phyloP scores from a whole-genome alignment of 495 filamentous ascomycete species.

The Xanthoparmelia taractica region DNA sequence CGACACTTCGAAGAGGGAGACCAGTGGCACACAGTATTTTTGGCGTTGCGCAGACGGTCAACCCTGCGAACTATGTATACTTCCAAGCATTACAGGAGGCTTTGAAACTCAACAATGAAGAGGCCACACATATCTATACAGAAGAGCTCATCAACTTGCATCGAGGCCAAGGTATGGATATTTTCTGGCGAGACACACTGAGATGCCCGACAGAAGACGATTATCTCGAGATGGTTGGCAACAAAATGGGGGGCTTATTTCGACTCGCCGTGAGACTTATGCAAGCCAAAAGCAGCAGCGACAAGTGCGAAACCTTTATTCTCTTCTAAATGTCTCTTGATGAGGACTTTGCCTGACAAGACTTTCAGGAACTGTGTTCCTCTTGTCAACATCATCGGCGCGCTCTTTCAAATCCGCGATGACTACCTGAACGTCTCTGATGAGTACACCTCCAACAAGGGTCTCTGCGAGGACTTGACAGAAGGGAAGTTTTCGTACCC shows the following conservation, averaged over 20 bases:
- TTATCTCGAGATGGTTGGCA: slow-evolving; percentile 16
- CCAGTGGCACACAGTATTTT: slow-evolving; percentile 91
- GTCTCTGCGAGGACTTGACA: slow-evolving; percentile 49
- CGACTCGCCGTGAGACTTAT: slow-evolving; percentile 17
- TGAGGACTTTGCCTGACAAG: too few species aligned
- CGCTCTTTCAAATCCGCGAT: slow-evolving; percentile 20
- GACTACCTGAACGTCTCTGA: slow-evolving; percentile 18
- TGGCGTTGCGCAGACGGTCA: slow-evolving; percentile 89
- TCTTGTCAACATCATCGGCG: too few species aligned
- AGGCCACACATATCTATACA: slow-evolving; percentile 32
- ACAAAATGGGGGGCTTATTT: slow-evolving; percentile 19
- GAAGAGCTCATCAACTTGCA: slow-evolving; percentile 16
- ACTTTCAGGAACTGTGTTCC: too few species aligned
- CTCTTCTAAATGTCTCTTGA: too few species aligned
- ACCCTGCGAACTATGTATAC: slow-evolving; percentile 92
- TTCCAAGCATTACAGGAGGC: slow-evolving; percentile 68
- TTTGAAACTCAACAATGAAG: slow-evolving; percentile 29
- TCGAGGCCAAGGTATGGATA: slow-evolving; percentile 9
- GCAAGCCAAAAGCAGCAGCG: slow-evolving; percentile 6
- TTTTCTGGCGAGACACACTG: slow-evolving; percentile 18
- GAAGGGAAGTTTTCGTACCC: slow-evolving; percentile 54
- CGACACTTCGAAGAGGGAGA: slow-evolving; percentile 70
- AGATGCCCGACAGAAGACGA: slow-evolving; percentile 17
- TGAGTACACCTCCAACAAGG: slow-evolving; percentile 32
- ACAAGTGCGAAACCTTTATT: too few species aligned